Evolutionary conservation across 129 eudicot genomes (phyloP).

Genomic region (Calendula officinalis): DNA sequence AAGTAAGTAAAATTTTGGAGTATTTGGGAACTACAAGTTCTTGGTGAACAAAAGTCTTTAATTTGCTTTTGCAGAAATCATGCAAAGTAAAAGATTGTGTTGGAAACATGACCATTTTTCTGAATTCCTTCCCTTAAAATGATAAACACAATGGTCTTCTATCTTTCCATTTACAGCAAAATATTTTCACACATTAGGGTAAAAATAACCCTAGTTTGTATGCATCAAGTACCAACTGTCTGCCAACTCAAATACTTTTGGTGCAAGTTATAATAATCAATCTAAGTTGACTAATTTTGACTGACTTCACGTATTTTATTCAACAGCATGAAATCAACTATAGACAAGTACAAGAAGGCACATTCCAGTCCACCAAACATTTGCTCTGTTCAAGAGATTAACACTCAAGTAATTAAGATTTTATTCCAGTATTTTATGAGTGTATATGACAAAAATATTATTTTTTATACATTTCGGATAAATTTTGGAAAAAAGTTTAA

Average conservation of each 20-base stretch:
- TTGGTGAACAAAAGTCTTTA: constrained; percentile 1
- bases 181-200: constrained; percentile 13
- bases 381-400: background rate
- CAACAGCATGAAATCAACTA: constrained; percentile 8
- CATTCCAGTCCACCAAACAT: background rate
- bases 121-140: background rate
- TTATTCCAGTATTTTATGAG: too few relatives aligned
- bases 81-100: constrained; percentile 19
- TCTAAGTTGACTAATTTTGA: background rate
- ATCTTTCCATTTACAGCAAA: constrained; percentile 15
- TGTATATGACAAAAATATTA: background rate
- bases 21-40: constrained; percentile 21
- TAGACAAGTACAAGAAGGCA: background rate
- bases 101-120: constrained; percentile 24
- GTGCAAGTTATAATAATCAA: background rate
- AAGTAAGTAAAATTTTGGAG: constrained; percentile 13
- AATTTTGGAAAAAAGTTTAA: background rate
- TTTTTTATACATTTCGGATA: background rate
- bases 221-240: background rate
- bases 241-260: background rate
- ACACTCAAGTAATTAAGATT: background rate
- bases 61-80: constrained; percentile 16
- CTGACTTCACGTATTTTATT: constrained; percentile 1
- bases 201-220: background rate
- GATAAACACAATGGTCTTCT: background rate